phyloP scores from a whole-genome alignment of 2,329 filamentous ascomycete genomes.

The Sporothrix brasiliensis region DNA sequence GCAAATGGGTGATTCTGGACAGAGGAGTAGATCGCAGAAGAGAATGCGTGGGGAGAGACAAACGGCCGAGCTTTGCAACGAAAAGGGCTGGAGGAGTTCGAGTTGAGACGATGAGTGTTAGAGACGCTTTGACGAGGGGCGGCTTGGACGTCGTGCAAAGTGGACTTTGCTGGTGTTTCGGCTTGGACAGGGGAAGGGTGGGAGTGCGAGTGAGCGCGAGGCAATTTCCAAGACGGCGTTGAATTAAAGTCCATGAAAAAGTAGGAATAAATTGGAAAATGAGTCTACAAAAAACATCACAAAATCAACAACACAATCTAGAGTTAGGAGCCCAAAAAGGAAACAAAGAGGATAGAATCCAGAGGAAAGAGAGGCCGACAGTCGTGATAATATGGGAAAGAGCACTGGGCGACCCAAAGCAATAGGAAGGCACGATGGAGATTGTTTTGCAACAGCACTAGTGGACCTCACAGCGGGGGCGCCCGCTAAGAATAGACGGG shows the following conservation, averaged over 20 bases:
- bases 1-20: not conserved
- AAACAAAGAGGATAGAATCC: not conserved
- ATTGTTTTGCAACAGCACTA: slow-evolving; percentile 29
- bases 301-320: not conserved
- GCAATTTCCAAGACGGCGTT: not conserved
- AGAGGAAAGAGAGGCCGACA: not conserved
- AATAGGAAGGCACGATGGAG: slow-evolving; percentile 21
- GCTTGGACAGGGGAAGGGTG: slow-evolving; percentile 42
- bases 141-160: slow-evolving; percentile 45
- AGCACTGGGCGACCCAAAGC: slow-evolving; percentile 5
- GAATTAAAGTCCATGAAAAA: not conserved
- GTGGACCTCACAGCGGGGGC: slow-evolving; percentile 26
- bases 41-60: not conserved
- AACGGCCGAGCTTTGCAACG: slow-evolving; percentile 40
- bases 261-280: not conserved
- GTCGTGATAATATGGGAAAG: slow-evolving; percentile 16
- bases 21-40: not conserved
- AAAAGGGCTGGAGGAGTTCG: slow-evolving; percentile 41
- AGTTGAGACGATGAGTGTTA: slow-evolving; percentile 52
- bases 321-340: not conserved
- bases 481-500: slow-evolving; percentile 34
- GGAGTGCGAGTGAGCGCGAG: slow-evolving; percentile 9
- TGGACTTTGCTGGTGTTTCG: slow-evolving; percentile 45
- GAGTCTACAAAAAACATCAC: slow-evolving; percentile 4
- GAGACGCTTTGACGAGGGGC: slow-evolving; percentile 49